These are phyloP conservation scores for Backusella parvicylindrica DNA, from an alignment of 192 early-diverging fungal species.

Conservation along the genomic window DNA sequence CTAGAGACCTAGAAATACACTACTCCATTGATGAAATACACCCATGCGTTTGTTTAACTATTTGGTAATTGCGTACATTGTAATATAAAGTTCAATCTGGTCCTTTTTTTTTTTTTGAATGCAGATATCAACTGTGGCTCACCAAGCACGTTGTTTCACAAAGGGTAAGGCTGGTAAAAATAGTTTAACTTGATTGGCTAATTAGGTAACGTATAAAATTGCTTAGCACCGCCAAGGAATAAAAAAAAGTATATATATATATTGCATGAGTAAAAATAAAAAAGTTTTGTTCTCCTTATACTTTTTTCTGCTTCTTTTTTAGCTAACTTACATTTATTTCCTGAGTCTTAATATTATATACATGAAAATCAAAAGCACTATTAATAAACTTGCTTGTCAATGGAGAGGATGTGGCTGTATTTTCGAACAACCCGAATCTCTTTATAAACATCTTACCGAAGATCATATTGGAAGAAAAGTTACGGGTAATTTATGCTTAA, in stretches of 20 bases:
- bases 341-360: neutral
- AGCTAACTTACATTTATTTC: neutral
- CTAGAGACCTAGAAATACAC: neutral
- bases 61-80: neutral
- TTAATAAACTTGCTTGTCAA: neutral
- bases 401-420: neutral
- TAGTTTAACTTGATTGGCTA: neutral
- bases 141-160: constrained; percentile 5
- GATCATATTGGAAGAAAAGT: neutral
- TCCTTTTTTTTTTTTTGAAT: neutral
- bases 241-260: neutral
- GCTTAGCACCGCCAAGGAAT: constrained; percentile 3
- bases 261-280: neutral
- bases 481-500: neutral
- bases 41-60: neutral
- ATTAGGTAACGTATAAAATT: neutral
- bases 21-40: neutral
- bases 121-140: neutral
- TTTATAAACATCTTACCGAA: neutral
- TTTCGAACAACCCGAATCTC: neutral
- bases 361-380: neutral
- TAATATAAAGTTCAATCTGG: neutral
- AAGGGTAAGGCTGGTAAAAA: constrained; percentile 2
- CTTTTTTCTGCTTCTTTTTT: neutral
- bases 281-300: neutral